Percentiles rank a stretch among this genome's conserved stretches.
Conservation (phyloP, 2,329 filamentous ascomycete genomes). For the Verticillium nubilum region DNA sequence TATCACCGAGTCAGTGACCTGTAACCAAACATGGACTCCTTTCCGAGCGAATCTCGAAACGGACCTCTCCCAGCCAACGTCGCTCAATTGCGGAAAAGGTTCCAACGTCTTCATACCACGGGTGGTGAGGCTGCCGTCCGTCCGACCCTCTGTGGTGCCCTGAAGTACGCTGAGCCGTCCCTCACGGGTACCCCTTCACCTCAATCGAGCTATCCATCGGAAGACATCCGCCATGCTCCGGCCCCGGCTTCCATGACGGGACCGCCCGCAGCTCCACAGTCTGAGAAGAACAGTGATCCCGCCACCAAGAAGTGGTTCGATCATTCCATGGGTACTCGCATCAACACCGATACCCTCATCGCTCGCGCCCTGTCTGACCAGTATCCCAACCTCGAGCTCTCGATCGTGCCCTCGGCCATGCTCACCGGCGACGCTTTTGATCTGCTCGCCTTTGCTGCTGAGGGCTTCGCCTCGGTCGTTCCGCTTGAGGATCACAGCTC, state of each 20-base stretch:
- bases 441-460: slow-evolving; percentile 35
- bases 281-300: slow-evolving; percentile 3
- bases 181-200: background rate
- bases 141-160: background rate
- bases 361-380: slow-evolving; percentile 31
- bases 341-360: slow-evolving; percentile 38
- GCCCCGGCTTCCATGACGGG: too few relatives aligned
- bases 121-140: background rate
- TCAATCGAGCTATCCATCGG: background rate
- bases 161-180: background rate
- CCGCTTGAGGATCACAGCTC: slow-evolving; percentile 19
- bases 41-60: background rate
- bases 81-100: background rate
- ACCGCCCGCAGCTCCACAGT: background rate
- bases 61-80: background rate
- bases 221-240: too few relatives aligned
- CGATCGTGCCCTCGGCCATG: slow-evolving; percentile 24
- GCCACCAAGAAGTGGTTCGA: slow-evolving; percentile 27
- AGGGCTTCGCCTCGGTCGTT: slow-evolving; percentile 29
- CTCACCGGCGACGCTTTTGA: slow-evolving; percentile 18
- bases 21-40: background rate
- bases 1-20: background rate
- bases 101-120: background rate
- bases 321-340: slow-evolving; percentile 32
- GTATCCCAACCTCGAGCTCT: slow-evolving; percentile 36